Conservation (phyloP, 2,329 filamentous ascomycete genomes). For the Aspergillus quadricinctus region DNA sequence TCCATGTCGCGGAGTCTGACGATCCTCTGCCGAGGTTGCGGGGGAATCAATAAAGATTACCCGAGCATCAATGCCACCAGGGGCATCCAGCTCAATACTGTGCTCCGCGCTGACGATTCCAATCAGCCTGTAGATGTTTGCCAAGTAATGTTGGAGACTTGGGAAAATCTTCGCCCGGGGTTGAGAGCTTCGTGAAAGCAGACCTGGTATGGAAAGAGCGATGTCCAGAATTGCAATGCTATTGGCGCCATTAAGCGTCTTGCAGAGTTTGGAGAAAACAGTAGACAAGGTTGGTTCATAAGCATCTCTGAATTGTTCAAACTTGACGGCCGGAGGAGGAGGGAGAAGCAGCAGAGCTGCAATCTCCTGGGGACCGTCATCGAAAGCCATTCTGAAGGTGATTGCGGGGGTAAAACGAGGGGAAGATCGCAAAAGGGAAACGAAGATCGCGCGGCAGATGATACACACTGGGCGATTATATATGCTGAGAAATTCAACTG, state of each 20-base stretch:
- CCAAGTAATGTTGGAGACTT: constrained; percentile 68
- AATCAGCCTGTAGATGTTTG: constrained; percentile 72
- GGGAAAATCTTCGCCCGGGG: constrained; percentile 59
- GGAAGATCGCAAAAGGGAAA: neutral
- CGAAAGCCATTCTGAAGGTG: constrained; percentile 18
- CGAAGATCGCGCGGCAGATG: neutral
- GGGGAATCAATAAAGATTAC: constrained; percentile 67
- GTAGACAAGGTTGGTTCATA: constrained; percentile 58
- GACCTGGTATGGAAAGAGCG: constrained; percentile 60
- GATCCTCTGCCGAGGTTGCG: constrained; percentile 8
- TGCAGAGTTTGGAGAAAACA: constrained; percentile 49
- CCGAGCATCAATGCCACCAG: constrained; percentile 70
- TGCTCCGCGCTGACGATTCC: constrained; percentile 65
- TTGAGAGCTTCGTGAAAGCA: constrained; percentile 49
- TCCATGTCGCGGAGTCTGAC: constrained; percentile 32
- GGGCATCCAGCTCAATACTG: constrained; percentile 59
- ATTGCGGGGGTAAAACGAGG: constrained; percentile 3
- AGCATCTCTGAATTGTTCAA: constrained; percentile 51
- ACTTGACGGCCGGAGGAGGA: constrained; percentile 54
- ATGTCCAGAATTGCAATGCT: constrained; percentile 48
- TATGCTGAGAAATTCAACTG: neutral
- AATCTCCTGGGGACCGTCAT: constrained; percentile 13
- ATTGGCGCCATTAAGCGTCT: constrained; percentile 25
- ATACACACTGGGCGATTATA: neutral
- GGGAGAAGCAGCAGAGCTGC: constrained; percentile 57